Evolutionary conservation across 768 basidiomycete genomes (phyloP).

Genomic region (Boletus sp.): DNA sequence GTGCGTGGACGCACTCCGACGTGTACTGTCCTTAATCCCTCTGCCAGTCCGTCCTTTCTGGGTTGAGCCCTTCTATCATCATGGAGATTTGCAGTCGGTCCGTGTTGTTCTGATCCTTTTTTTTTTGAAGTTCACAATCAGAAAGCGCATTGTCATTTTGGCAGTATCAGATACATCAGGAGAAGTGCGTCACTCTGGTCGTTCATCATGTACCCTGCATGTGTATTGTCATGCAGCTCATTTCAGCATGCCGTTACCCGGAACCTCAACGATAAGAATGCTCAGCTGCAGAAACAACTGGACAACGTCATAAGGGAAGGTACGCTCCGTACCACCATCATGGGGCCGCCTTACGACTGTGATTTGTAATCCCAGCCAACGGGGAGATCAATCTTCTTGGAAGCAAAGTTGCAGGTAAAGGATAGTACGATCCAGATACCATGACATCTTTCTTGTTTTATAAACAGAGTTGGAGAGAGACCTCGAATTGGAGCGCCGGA

Average conservation of each 20-base stretch:
- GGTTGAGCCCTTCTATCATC: slow-evolving; percentile 70
- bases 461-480: slow-evolving; percentile 72
- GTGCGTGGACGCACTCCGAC: slow-evolving; percentile 45
- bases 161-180: slow-evolving; percentile 89
- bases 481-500: slow-evolving; percentile 75
- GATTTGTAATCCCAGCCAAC: slow-evolving; percentile 51
- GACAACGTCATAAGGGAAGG: slow-evolving; percentile 87
- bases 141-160: slow-evolving; percentile 81
- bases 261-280: slow-evolving; percentile 78
- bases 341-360: not conserved
- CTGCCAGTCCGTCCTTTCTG: slow-evolving; percentile 78
- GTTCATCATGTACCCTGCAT: not conserved
- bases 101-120: slow-evolving; percentile 9
- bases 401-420: slow-evolving; percentile 62
- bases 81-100: slow-evolving; percentile 82
- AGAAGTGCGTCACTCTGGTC: slow-evolving; percentile 49
- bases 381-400: slow-evolving; percentile 70
- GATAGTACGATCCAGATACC: not conserved
- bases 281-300: slow-evolving; percentile 79
- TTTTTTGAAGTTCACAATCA: slow-evolving; percentile 2
- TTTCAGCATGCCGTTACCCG: slow-evolving; percentile 84
- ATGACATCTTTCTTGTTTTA: slow-evolving; percentile 4
- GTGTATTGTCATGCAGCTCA: slow-evolving; percentile 34
- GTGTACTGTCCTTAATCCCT: slow-evolving; percentile 1
- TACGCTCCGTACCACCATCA: slow-evolving; percentile 22